Conservation (phyloP, 2,329 filamentous ascomycete species). For the Exserohilum turcica region DNA sequence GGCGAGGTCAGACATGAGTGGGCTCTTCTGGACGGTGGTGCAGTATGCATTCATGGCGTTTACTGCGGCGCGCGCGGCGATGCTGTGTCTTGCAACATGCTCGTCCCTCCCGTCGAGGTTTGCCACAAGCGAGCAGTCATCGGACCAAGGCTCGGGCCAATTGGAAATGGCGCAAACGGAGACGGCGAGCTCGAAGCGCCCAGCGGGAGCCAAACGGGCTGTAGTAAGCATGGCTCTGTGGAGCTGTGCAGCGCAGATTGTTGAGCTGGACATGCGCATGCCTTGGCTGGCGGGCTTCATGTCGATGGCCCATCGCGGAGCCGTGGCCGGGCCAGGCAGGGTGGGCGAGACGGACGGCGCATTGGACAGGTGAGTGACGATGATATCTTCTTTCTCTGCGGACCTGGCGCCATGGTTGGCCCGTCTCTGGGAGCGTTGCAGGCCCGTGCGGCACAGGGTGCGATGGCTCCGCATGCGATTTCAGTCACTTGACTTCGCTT, state of each 20-base stretch:
- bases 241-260: conserved; percentile 71
- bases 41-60: conserved; percentile 58
- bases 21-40: conserved; percentile 61
- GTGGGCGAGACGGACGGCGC: conserved; percentile 75
- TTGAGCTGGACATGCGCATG: conserved; percentile 80
- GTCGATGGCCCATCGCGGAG: conserved; percentile 75
- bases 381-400: conserved; percentile 31
- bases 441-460: conserved; percentile 39
- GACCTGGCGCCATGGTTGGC: conserved; percentile 41
- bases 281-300: conserved; percentile 83
- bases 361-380: conserved; percentile 83
- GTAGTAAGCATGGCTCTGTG: conserved; percentile 79
- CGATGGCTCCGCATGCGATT: conserved; percentile 59
- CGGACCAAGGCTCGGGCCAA: conserved; percentile 38
- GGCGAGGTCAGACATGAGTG: conserved; percentile 27
- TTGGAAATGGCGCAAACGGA: conserved; percentile 33
- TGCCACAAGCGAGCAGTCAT: conserved; percentile 38
- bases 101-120: conserved; percentile 67
- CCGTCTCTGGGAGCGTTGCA: conserved; percentile 24
- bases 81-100: conserved; percentile 68
- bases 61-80: conserved; percentile 68
- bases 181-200: conserved; percentile 42
- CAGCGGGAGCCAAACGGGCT: conserved; percentile 58
- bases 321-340: conserved; percentile 73
- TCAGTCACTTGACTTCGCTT: conserved; percentile 65